Percentiles rank a stretch among this genome's conserved stretches.
Conservation (phyloP, 495 filamentous ascomycete genomes). For the Trichocladium uniseriatum region DNA sequence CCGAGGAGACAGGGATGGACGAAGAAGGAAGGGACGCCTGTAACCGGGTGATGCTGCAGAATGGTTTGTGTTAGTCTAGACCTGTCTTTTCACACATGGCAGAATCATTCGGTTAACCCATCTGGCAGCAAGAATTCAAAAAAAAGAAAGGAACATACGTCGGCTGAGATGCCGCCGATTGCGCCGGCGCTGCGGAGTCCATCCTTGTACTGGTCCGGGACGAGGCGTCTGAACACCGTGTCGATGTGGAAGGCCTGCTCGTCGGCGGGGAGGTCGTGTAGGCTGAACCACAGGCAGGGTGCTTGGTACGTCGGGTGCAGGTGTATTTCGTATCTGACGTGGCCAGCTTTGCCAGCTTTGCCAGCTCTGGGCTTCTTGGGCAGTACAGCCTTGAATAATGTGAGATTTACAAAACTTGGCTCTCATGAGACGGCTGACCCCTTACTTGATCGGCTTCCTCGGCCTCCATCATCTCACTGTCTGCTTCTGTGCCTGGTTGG, state of each 20-base stretch:
- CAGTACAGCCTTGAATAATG: background rate
- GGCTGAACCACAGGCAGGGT: constrained; percentile 50
- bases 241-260: constrained; percentile 46
- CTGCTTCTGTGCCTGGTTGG: constrained; percentile 4
- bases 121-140: constrained; percentile 26
- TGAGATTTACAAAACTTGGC: constrained; percentile 3
- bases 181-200: constrained; percentile 52
- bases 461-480: constrained; percentile 31
- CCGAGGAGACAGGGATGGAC: constrained; percentile 81
- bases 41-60: constrained; percentile 67
- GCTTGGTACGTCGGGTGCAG: constrained; percentile 48
- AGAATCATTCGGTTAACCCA: constrained; percentile 40
- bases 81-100: constrained; percentile 21
- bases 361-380: background rate
- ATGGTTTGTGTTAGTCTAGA: constrained; percentile 38
- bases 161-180: constrained; percentile 68
- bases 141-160: constrained; percentile 41
- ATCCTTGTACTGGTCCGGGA: constrained; percentile 53
- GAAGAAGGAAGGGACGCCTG: constrained; percentile 65
- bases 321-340: constrained; percentile 55
- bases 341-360: constrained; percentile 14
- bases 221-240: constrained; percentile 57
- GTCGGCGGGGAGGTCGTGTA: constrained; percentile 36
- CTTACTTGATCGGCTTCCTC: constrained; percentile 42
- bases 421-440: background rate